These are phyloP conservation scores for Saturnispora serradocipensis DNA, from an alignment of 805 yeast genomes.

Conservation along the genomic window DNA sequence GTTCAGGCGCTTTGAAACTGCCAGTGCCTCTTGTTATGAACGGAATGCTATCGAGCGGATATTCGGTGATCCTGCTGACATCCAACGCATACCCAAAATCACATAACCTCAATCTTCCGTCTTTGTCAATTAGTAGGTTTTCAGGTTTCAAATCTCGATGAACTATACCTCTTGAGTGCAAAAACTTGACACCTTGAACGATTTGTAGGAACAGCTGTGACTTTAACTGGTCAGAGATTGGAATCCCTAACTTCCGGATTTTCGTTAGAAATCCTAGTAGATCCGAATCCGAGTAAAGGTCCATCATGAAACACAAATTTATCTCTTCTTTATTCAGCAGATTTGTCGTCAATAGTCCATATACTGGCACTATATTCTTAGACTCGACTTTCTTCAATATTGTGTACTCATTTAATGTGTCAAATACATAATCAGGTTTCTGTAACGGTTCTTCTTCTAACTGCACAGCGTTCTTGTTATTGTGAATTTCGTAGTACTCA, in stretches of 20 bases:
- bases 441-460: constrained; percentile 4
- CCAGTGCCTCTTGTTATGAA: constrained; percentile 38
- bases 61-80: constrained; percentile 17
- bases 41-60: constrained; percentile 14
- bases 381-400: constrained; percentile 14
- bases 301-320: constrained; percentile 29
- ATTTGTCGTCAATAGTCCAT: constrained; percentile 11
- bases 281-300: constrained; percentile 40
- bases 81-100: constrained; percentile 46
- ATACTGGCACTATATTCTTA: constrained; percentile 10
- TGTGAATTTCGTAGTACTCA: not conserved
- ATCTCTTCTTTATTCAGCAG: not conserved
- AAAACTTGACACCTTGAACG: constrained; percentile 36
- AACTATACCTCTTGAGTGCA: constrained; percentile 35
- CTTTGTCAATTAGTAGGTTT: constrained; percentile 37
- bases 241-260: constrained; percentile 29
- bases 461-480: not conserved
- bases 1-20: constrained; percentile 48
- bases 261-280: constrained; percentile 34
- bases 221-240: constrained; percentile 28
- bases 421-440: constrained; percentile 10
- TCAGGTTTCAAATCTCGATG: constrained; percentile 52
- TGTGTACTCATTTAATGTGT: constrained; percentile 23
- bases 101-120: constrained; percentile 36
- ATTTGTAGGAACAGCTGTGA: constrained; percentile 46